phyloP scores from a whole-genome alignment of 1,284 basidiomycete species.

The Marasmius sp. region DNA sequence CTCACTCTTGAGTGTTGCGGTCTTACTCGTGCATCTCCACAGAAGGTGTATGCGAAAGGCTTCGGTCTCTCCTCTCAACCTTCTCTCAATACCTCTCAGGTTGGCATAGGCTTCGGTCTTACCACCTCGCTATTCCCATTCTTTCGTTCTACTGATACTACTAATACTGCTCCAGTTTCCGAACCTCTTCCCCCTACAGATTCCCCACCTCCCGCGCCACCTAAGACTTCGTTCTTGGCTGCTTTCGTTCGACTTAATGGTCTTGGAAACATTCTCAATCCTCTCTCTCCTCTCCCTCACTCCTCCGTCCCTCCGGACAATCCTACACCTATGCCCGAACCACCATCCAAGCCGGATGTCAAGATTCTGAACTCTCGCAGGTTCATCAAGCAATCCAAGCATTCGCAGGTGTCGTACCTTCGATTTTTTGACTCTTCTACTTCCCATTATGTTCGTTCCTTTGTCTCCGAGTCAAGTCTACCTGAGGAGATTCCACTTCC shows the following conservation, averaged over 20 bases:
- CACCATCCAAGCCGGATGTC: background rate
- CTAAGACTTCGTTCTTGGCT: no score
- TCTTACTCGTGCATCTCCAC: no score
- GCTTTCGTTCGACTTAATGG: no score
- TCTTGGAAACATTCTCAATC: background rate
- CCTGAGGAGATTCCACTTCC: background rate
- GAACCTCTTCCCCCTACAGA: background rate
- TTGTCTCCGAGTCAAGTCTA: background rate
- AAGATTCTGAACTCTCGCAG: background rate
- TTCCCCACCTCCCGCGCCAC: no score
- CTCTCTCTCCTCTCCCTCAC: background rate
- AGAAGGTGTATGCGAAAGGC: no score
- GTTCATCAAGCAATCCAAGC: background rate
- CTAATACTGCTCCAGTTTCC: background rate
- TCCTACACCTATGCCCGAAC: background rate
- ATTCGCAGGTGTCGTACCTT: background rate
- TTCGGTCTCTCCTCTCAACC: no score
- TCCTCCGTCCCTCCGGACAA: no score
- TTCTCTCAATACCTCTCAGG: no score
- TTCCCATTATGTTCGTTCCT: background rate
- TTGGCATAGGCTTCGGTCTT: no score
- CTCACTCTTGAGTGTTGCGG: no score
- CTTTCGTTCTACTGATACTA: background rate
- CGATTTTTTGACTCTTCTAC: background rate
- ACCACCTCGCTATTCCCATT: background rate